These are phyloP conservation scores for Ambrosiella beaveri DNA, from an alignment of 2,329 filamentous ascomycete genomes.

Conservation along the genomic window DNA sequence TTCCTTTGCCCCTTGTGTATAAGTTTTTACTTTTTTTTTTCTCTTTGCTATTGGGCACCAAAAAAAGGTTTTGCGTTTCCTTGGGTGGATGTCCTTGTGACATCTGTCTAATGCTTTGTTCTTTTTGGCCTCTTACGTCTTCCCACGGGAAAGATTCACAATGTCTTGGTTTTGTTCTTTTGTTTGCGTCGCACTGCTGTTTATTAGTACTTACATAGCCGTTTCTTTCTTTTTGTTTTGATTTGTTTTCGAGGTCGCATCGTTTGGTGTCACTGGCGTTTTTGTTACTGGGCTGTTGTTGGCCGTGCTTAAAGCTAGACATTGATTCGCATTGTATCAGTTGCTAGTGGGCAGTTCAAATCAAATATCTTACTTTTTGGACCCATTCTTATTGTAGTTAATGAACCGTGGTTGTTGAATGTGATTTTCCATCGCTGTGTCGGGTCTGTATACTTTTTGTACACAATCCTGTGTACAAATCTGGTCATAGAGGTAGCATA, in stretches of 20 bases:
- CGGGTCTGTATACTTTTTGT: no score
- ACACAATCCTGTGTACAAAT: neutral
- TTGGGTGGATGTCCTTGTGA: neutral
- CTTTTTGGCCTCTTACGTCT: constrained; percentile 31
- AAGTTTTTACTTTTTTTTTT: neutral
- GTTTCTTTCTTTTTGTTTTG: constrained; percentile 20
- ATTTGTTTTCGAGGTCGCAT: constrained; percentile 12
- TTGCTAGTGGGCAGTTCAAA: neutral
- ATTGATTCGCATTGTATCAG: constrained; percentile 17
- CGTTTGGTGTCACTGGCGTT: constrained; percentile 12
- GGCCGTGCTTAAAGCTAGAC: constrained; percentile 18
- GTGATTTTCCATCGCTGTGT: no score
- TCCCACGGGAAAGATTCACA: constrained; percentile 11
- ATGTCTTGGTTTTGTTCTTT: constrained; percentile 14
- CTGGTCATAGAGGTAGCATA: neutral
- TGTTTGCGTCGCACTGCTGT: constrained; percentile 15
- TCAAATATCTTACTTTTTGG: constrained; percentile 11
- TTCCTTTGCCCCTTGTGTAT: neutral
- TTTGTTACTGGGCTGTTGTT: constrained; percentile 13
- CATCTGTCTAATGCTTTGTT: constrained; percentile 28
- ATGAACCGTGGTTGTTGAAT: no score
- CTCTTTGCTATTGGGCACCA: constrained; percentile 1
- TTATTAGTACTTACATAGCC: constrained; percentile 6
- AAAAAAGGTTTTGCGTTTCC: neutral
- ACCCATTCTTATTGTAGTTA: no score